Percentiles rank a stretch among this genome's conserved stretches.
These are phyloP conservation scores for Mycosphaerella sp. DNA, from an alignment of 2,329 filamentous ascomycete species.

Conservation along the genomic window DNA sequence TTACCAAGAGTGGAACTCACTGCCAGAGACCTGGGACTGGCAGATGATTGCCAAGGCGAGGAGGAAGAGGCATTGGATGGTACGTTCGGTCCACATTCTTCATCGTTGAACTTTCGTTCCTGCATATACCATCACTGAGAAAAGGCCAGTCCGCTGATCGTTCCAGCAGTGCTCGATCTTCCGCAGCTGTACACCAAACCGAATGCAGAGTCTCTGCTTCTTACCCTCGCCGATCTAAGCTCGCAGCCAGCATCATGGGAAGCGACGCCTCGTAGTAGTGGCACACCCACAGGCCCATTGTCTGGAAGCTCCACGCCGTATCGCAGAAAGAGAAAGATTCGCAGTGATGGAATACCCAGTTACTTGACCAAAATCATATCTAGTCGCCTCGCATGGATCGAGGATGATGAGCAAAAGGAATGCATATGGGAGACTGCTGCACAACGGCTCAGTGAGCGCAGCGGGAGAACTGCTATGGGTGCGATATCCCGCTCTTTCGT, in stretches of 20 bases:
- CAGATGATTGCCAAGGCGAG: conserved; percentile 6
- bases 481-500: conserved; percentile 55
- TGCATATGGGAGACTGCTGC: conserved; percentile 72
- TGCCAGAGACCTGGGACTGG: conserved; percentile 12
- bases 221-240: conserved; percentile 59
- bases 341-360: conserved; percentile 48
- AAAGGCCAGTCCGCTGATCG: conserved; percentile 3
- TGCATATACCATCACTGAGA: neutral
- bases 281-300: conserved; percentile 21
- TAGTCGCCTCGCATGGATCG: conserved; percentile 62
- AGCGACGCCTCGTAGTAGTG: conserved; percentile 29
- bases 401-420: conserved; percentile 60
- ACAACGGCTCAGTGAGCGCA: conserved; percentile 73
- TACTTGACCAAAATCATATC: conserved; percentile 66
- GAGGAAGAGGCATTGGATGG: conserved; percentile 32
- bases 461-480: conserved; percentile 66
- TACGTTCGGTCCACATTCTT: conserved; percentile 10
- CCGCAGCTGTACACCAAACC: conserved; percentile 79
- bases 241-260: conserved; percentile 65
- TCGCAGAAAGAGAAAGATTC: conserved; percentile 38
- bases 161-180: conserved; percentile 57
- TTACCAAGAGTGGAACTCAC: conserved; percentile 6
- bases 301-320: conserved; percentile 24
- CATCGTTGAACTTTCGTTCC: neutral
- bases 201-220: conserved; percentile 55